These are phyloP conservation scores for Aspergillus aculeatus DNA, from an alignment of 2,329 filamentous ascomycete species.

Conservation along the genomic window DNA sequence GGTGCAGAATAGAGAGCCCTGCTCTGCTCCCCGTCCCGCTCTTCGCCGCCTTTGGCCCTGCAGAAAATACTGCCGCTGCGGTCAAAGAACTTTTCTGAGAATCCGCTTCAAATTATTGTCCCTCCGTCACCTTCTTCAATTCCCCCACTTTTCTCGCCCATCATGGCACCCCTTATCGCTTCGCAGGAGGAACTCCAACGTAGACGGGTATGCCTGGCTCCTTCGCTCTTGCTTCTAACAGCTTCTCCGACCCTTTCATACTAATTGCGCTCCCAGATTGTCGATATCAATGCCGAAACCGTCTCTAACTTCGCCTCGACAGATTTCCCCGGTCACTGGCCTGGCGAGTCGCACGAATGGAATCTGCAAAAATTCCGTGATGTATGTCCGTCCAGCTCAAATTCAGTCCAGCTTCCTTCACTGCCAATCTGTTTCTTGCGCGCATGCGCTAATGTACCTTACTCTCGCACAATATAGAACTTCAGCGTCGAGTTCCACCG, in stretches of 20 bases:
- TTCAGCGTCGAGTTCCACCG: conserved; percentile 80
- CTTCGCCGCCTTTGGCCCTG: conserved; percentile 27
- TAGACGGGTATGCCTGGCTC: conserved; percentile 39
- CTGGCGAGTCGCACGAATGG: conserved; percentile 83
- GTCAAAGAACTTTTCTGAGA: conserved; percentile 34
- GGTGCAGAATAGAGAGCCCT: conserved; percentile 19
- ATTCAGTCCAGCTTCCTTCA: background rate
- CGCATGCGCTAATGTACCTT: background rate
- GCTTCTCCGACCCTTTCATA: conserved; percentile 4
- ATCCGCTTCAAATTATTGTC: conserved; percentile 28
- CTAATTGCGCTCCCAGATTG: conserved; percentile 57
- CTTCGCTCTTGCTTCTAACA: background rate
- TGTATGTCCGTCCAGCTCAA: conserved; percentile 35
- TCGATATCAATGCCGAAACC: conserved; percentile 85
- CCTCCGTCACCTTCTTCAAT: conserved; percentile 21
- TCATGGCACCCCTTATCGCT: conserved; percentile 45
- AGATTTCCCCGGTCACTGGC: conserved; percentile 88
- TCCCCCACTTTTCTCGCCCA: conserved; percentile 18
- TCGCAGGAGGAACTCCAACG: conserved; percentile 45
- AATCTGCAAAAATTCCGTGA: conserved; percentile 68
- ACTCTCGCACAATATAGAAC: conserved; percentile 48
- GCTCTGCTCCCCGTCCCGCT: background rate
- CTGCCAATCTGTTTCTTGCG: background rate
- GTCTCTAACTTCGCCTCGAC: conserved; percentile 85
- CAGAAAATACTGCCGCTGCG: conserved; percentile 29